These are phyloP conservation scores for Penicillium janthinellum DNA, from an alignment of 2,329 filamentous ascomycete genomes.

Conservation along the genomic window DNA sequence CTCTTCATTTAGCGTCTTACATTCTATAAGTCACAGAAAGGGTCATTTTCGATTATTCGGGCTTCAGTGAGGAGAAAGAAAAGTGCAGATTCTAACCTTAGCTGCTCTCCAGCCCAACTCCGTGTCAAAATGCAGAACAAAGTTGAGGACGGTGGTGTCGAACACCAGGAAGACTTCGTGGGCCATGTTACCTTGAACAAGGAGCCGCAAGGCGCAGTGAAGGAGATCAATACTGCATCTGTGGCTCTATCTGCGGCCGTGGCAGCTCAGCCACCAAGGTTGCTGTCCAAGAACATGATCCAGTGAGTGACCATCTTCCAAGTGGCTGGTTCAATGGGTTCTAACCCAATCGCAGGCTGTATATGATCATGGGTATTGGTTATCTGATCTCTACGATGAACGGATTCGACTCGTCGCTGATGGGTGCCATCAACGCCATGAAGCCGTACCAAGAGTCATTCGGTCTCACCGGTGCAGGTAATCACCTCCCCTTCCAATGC, in stretches of 20 bases:
- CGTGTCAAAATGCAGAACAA: background rate
- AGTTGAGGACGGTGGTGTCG: background rate
- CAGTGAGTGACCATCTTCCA: background rate
- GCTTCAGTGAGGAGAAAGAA: background rate
- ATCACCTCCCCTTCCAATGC: background rate
- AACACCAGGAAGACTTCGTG: background rate
- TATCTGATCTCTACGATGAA: constrained; percentile 4
- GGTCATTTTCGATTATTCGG: background rate
- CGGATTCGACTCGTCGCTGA: constrained; percentile 5
- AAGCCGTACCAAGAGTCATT: constrained; percentile 2
- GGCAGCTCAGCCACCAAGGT: background rate
- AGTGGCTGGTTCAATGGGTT: background rate
- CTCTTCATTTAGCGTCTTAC: background rate
- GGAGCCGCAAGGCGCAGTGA: background rate
- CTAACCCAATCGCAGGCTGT: background rate
- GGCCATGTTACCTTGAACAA: constrained; percentile 1
- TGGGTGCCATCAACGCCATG: constrained; percentile 4
- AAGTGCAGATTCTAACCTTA: background rate
- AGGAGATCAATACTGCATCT: background rate
- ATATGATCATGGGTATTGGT: constrained; percentile 3
- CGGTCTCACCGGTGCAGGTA: background rate
- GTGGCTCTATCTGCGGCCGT: constrained; percentile 1
- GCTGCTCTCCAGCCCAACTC: background rate
- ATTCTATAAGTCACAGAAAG: background rate
- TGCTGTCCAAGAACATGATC: constrained; percentile 3